Percentiles rank a stretch among this genome's conserved stretches.
Evolutionary conservation across 1,284 basidiomycete species (phyloP).

Genomic region (Entoloma clypeatum): DNA sequence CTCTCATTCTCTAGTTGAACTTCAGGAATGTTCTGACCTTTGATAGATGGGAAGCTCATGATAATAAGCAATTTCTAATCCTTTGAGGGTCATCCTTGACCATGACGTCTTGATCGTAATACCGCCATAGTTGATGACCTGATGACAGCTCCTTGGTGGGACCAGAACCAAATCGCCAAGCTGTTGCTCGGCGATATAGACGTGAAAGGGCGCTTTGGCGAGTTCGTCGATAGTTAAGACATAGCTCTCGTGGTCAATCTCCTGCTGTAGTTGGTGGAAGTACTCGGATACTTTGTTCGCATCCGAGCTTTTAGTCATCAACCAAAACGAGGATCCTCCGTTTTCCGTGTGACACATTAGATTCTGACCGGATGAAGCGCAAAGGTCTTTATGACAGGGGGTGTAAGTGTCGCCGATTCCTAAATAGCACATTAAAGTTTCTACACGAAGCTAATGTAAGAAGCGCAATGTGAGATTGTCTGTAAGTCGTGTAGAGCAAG

Average conservation of each 20-base stretch:
- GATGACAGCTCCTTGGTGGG: constrained; percentile 71
- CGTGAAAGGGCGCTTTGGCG: constrained; percentile 56
- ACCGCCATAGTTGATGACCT: constrained; percentile 73
- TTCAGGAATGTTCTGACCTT: constrained; percentile 40
- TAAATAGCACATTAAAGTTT: constrained; percentile 78
- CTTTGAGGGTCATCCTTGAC: constrained; percentile 71
- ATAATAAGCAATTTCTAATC: constrained; percentile 53
- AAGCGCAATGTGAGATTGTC: constrained; percentile 1
- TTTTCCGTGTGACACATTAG: constrained; percentile 74
- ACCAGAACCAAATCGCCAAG: constrained; percentile 76
- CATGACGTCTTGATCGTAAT: constrained; percentile 76
- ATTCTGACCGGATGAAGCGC: constrained; percentile 77
- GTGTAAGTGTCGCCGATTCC: constrained; percentile 75
- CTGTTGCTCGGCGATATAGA: constrained; percentile 67
- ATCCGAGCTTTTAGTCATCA: constrained; percentile 64
- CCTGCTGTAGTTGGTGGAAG: constrained; percentile 55
- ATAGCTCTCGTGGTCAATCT: constrained; percentile 70
- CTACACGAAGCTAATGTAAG: constrained; percentile 49
- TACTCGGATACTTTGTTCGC: constrained; percentile 50
- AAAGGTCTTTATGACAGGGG: constrained; percentile 76
- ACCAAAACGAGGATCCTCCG: constrained; percentile 72
- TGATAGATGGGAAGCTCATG: constrained; percentile 74
- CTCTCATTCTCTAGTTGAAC: neutral
- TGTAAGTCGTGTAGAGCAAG: neutral
- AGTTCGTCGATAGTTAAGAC: constrained; percentile 60